Evolutionary conservation across 352 stramenopile species (phyloP), one percentile per base, ranked within the genome.

Genomic region (Phytophthora pseudosyringae): DNA sequence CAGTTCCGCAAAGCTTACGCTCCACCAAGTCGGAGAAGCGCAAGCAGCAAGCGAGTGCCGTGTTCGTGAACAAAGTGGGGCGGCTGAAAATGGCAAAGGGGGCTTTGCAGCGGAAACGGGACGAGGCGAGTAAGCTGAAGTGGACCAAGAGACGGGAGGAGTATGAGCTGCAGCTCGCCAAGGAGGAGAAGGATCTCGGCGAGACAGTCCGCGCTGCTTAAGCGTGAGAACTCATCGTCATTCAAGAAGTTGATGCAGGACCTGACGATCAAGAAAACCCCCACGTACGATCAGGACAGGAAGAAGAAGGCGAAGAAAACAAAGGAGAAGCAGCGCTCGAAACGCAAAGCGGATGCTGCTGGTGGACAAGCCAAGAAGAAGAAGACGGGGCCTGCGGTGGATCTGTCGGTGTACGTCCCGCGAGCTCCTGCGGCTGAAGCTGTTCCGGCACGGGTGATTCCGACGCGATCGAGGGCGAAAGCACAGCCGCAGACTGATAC

Each of bases 151-250:
- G 62, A n/a, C 61, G 50, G 25, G 40, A 65, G 13, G 71, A 73
- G 33, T 79, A 79, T 40, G 59, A 73, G 45, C 51, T 74, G 55
- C 61, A 76, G 50, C 44, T 79, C 10, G 26, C 60, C 4, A 75
- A 57, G 16, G 69, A 77, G 32, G 55, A 71, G 41, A 57, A 65
- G 35, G 69, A 59, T 12, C 33, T 77, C n/a, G 4, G 16, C 48
- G 12, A 39, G 40, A 11, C 54, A 69, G 43, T 43, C 50, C 1
- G 44, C 51, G 15, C 12, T 69, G 35, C 65, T 77, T 0, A 62
- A 71, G 31, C n/a, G 57, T 2, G 10, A 69, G 33, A 63, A 71
- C 28, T 31, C 43, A 2, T 36, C 6, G 2, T 49, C 33, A 7
- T 78, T 64, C 11, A 28, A 59, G n/a, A 26, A 48, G 8, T 40